Base-by-base conservation (phyloP, 2,329 filamentous ascomycete genomes). In the Pezicula rhizophila region DNA sequence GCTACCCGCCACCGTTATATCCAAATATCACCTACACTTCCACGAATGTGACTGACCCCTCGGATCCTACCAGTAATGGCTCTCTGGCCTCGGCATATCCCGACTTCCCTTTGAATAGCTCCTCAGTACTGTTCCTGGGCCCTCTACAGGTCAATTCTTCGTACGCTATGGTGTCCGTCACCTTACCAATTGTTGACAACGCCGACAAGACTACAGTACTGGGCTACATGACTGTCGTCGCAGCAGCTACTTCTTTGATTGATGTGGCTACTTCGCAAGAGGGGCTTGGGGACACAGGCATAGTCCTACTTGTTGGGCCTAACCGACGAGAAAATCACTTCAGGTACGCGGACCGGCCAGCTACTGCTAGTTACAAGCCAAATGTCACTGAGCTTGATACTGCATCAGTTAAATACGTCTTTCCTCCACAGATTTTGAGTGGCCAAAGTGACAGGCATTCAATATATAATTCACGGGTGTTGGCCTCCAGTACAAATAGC, bases 151-250 rank as follows among this genome's bases (percentile, higher is more conserved):
- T 93, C 54, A 93, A 95, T 63, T 69, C 77, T 38, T 79, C 81
- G 0, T 87, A 85, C 54, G 87, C 87, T 18, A 70, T 96, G 10
- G 65, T 95, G 11, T 96, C 90, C 2, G 72, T 95, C 50, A 95
- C 90, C 0, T 69, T 92, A 14, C 88, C 90, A 0, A 80, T 96
- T 46, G 77, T 87, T 51, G 82, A 85, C 62, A 86, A 84, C 55
- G 74, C 75, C 2, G 76, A 77, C 2, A 64, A 68, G 38, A 70
- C 70, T 3, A 82, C 85, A 53, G 78, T 92, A 1, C 73, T 96
- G 5, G 91, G 89, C 2, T 96, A 89, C 71, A 78, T 96, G 71
- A 95, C 89, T 1, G 70, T 92, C 2, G 73, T 95, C n/a, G 77
- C 87, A 48, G 79, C 87, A 48, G 84, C 84, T 2, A 69, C 70